Percentiles rank a stretch among this genome's conserved stretches.
These are phyloP conservation scores for Trifolium pratense DNA, from an alignment of 306 rosid genomes.

Conservation along the genomic window DNA sequence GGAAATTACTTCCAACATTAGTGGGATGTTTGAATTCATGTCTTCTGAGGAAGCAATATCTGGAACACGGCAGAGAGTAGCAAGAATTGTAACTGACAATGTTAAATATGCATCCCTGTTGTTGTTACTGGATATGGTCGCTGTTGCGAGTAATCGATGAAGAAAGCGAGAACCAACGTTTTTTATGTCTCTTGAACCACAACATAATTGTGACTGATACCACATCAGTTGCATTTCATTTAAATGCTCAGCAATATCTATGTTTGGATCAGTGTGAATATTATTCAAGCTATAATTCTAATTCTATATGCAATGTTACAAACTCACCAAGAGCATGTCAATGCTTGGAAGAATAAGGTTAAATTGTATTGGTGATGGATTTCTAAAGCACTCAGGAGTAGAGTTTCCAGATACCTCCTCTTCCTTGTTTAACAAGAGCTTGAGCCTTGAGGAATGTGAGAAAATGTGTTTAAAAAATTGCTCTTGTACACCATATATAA, in stretches of 20 bases:
- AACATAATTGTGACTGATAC: too few relatives aligned
- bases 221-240: too few relatives aligned
- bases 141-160: constrained; percentile 78
- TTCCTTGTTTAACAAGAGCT: constrained; percentile 31
- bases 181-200: too few relatives aligned
- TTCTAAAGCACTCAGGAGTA: constrained; percentile 14
- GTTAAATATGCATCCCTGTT: constrained; percentile 79
- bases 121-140: constrained; percentile 41
- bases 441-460: constrained; percentile 38
- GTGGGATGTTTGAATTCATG: constrained; percentile 68
- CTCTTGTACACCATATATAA: constrained; percentile 39
- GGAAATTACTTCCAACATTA: constrained; percentile 62
- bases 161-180: constrained; percentile 76
- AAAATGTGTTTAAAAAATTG: constrained; percentile 37
- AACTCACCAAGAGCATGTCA: not conserved
- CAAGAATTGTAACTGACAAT: constrained; percentile 77
- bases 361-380: not conserved
- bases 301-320: constrained; percentile 7
- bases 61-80: constrained; percentile 79
- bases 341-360: not conserved
- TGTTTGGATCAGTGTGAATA: constrained; percentile 33
- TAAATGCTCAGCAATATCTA: too few relatives aligned
- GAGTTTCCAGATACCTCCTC: constrained; percentile 32
- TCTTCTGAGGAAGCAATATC: constrained; percentile 77
- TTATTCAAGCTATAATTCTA: constrained; percentile 30